Conservation (phyloP, 768 basidiomycete genomes). For the Sutorius australiensis region DNA sequence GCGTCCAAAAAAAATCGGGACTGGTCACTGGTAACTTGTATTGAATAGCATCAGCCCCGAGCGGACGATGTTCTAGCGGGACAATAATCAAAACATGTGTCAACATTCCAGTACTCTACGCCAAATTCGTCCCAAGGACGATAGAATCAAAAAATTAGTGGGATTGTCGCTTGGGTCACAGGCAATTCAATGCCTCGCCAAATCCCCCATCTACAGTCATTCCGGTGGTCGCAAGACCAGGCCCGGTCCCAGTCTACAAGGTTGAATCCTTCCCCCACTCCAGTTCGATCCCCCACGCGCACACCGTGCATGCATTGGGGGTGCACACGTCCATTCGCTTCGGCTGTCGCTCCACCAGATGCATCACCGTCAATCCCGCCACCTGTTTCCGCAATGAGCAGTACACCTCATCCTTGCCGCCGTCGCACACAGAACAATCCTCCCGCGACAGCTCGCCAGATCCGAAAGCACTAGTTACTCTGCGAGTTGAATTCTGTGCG, state of each 20-base stretch:
- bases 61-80: not conserved
- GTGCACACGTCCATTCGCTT: slow-evolving; percentile 32
- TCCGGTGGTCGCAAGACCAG: slow-evolving; percentile 18
- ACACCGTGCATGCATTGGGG: slow-evolving; percentile 23
- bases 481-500: slow-evolving; percentile 30
- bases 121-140: slow-evolving; percentile 26
- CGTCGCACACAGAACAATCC: slow-evolving; percentile 1
- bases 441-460: slow-evolving; percentile 31
- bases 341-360: slow-evolving; percentile 36
- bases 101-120: slow-evolving; percentile 13
- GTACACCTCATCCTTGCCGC: not conserved
- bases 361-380: slow-evolving; percentile 21
- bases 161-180: slow-evolving; percentile 25
- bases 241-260: slow-evolving; percentile 40
- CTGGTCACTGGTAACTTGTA: slow-evolving; percentile 2
- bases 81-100: slow-evolving; percentile 20
- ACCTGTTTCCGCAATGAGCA: slow-evolving; percentile 24
- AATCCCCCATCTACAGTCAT: slow-evolving; percentile 18
- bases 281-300: slow-evolving; percentile 20
- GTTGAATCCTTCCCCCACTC: slow-evolving; percentile 38
- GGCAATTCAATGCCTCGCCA: slow-evolving; percentile 29
- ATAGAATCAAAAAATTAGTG: slow-evolving; percentile 27
- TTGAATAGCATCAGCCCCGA: slow-evolving; percentile 2
- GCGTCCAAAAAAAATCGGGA: not conserved
- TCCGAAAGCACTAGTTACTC: slow-evolving; percentile 15